These are phyloP conservation scores for Saturnispora saitoi DNA, from an alignment of 805 yeast genomes.

Conservation along the genomic window DNA sequence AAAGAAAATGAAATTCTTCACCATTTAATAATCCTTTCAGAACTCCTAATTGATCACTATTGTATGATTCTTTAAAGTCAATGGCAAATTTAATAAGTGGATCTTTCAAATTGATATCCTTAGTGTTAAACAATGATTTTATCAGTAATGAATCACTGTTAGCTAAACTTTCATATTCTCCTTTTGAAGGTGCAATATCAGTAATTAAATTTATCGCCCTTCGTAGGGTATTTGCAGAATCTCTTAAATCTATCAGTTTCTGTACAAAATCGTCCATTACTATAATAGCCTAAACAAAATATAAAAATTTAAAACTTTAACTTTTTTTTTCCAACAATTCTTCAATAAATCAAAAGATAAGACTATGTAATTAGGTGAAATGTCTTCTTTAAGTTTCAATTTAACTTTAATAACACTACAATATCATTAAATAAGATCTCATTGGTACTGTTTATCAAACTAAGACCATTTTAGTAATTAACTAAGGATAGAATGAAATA, in stretches of 20 bases:
- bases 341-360: no score
- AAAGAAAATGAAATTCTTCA: slow-evolving; percentile 19
- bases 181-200: slow-evolving; percentile 11
- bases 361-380: no score
- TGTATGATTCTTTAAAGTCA: slow-evolving; percentile 44
- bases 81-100: slow-evolving; percentile 52
- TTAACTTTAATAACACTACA: no score
- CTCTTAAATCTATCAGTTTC: slow-evolving; percentile 7
- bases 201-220: slow-evolving; percentile 6
- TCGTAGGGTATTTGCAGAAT: slow-evolving; percentile 6
- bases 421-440: no score
- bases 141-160: slow-evolving; percentile 22
- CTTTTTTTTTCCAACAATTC: background rate
- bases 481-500: no score
- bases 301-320: background rate
- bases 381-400: no score
- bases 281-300: background rate
- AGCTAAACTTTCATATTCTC: slow-evolving; percentile 2
- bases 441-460: no score
- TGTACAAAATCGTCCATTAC: background rate
- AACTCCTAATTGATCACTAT: slow-evolving; percentile 37
- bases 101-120: slow-evolving; percentile 37
- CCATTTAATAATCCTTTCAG: slow-evolving; percentile 44
- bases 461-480: no score
- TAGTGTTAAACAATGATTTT: slow-evolving; percentile 5